Evolutionary conservation across 768 basidiomycete genomes (phyloP), one percentile per base, ranked within the genome.

Genomic region (Boletus fagicola): DNA sequence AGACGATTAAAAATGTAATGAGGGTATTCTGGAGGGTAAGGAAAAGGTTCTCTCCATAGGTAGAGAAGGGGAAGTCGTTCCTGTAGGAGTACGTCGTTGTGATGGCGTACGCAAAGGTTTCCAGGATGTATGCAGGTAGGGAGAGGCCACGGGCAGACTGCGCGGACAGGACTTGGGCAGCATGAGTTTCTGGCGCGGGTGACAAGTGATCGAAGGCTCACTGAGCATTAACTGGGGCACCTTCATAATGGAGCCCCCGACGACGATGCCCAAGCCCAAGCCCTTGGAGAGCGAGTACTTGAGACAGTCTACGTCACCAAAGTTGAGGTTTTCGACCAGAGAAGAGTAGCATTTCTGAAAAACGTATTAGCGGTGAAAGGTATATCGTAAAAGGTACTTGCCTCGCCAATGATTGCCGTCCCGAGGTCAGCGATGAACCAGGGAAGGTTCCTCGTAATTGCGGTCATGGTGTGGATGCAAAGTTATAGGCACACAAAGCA

Each of bases 21-120:
- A 90, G 59, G 64, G 88, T 78, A 76, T 96, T 94, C 74, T 96
- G 94, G 57, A 94, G 67, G 31, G 92, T 86, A 49, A 98, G 81
- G 83, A 98, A 98, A 55, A 94, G 71, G 77, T 96, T 98, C 74
- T 99, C 97, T 67, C 97, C 97, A 58, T 98, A 99, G 0, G 97
- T 98, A 20, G 92, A 93, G 79, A 98, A 97, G 0, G 97, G 94
- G 74, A 95, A 98, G 24, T 78, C 72, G 67, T 92, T 88, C 24
- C 93, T 80, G 65, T 83, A 84, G 2, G 94, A 88, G 74, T 98
- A 99, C 12, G 85, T 85, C 28, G 94, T 82, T 0, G 87, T 94
- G 65, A 99, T 94, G 28, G 88, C 89, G 65, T 97, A 97, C 0
- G 92, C 83, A 30, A 91, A 77, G 0, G 96, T 98, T 69, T 98